Base-by-base conservation (phyloP, 371 early-diverging fungal genomes). In the Parasitella parasitica region DNA sequence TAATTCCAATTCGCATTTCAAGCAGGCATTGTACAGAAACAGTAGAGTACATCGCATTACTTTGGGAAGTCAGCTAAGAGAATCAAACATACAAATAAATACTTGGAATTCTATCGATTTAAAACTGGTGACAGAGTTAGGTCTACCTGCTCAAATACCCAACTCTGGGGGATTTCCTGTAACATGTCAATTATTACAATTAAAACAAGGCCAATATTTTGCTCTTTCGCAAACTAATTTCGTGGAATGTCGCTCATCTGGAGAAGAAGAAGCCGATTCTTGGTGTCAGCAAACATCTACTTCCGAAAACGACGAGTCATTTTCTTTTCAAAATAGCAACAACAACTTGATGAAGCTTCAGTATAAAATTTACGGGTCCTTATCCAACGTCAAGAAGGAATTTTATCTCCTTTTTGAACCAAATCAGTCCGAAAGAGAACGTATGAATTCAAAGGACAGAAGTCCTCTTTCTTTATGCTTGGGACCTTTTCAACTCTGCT, bases 401-500 rank as follows among this genome's bases (percentile, higher is more conserved):
- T 3, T 41, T 0, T 41, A 18, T 41, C 16, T 41, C 22, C 20
- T 34, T 7, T 52, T 32, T 22, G 20, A 28, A 32, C 20, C 20
- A 18, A 18, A 37, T 37, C 24, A 52, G 3, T n/a, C 27, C 7
- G 20, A 52, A 52, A 52, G 32, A 18, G 30, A 34, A 2, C 20
- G 53, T 30, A 30, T 52, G 0, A 8, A 52, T 18, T 52, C 54
- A 24, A 28, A 22, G 18, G 41, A 41, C 11, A 41, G 20, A 41
- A 41, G 41, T 9, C 41, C 41, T 41, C 41, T 55, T 16, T 38
- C 27, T 16, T 55, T 41, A 30, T 55, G 56, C 20, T 18, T 55
- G 41, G 41, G 41, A 2, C 56, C 41, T n/a, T 55, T 55, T 39
- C 41, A 55, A 28, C 41, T 55, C 27, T 18, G 41, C 41, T 41